Conservation (phyloP, 148 eudicot species). For the Silene conica region DNA sequence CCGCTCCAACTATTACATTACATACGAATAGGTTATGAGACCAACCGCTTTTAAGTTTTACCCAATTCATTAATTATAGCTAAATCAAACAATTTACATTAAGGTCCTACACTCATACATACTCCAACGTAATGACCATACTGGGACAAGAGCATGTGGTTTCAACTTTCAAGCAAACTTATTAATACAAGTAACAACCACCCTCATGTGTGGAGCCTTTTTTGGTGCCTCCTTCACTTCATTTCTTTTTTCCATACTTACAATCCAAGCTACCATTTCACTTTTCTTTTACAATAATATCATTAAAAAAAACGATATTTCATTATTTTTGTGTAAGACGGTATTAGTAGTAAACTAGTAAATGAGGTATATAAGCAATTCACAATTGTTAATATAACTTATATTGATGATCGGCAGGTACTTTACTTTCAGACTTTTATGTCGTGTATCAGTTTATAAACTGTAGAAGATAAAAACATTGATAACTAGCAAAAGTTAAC, state of each 20-base stretch:
- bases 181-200: background rate
- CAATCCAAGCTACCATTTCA: slow-evolving; percentile 16
- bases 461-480: background rate
- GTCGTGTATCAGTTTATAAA: background rate
- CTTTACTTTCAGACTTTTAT: no score
- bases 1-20: no score
- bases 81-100: background rate
- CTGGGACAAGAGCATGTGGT: slow-evolving; percentile 32
- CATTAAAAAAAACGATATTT: background rate
- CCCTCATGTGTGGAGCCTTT: slow-evolving; percentile 18
- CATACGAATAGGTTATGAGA: no score
- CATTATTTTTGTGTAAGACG: background rate
- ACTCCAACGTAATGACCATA: slow-evolving; percentile 11
- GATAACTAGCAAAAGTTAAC: slow-evolving; percentile 5
- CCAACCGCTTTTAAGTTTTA: no score
- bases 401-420: no score
- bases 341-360: no score
- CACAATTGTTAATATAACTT: no score
- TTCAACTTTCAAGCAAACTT: slow-evolving; percentile 14
- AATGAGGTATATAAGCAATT: no score
- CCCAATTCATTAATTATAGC: no score
- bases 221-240: slow-evolving; percentile 16
- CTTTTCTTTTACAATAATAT: slow-evolving; percentile 6
- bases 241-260: slow-evolving; percentile 17
- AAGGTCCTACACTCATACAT: background rate